Evolutionary conservation across 2,329 filamentous ascomycete genomes (phyloP), one percentile per base, ranked within the genome.

Genomic region (Arthrobotrys conoides): DNA sequence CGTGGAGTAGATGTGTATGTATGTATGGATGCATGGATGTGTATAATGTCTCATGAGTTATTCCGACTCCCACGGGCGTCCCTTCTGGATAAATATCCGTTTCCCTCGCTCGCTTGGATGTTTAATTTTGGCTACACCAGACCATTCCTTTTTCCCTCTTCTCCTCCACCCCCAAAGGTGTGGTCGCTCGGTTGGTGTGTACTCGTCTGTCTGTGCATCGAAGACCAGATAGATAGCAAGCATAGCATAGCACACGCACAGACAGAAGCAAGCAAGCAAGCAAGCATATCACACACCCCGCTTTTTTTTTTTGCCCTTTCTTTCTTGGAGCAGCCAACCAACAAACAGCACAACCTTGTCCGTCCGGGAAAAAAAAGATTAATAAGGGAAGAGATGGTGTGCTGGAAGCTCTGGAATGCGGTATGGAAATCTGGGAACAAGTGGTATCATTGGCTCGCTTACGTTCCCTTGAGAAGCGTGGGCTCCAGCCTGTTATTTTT

Each of bases 21-120:
- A 24, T 24, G 33, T 14, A 63, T 44, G 41, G 24, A 20, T 65
- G 59, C 38, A 65, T 46, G 41, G 41, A 48, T 44, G 33, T 46
- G 44, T 46, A 20, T 18, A 46, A 59, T 59, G 53, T 59, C 53
- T 59, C 51, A 55, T 55, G 57, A 61, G 72, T 63, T 77, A 68
- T 71, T 77, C 73, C 73, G 73, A 61, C 33, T 41, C 38, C 38
- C 38, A 41, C 44, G 18, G 38, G 24, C 27, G 67, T 51, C 53
- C 38, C 63, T 68, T 78, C 75, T 78, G 68, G 75, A 69, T 78
- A 78, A 78, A 78, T 72, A 72, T 72, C 68, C 68, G 75, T 78
- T 71, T 78, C 63, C 66, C 63, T 78, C 75, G 75, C 75, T 78
- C 75, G 75, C 68, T 78, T 78, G 75, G 68, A 53, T 77, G 49